Evolutionary conservation across 169 alveolate species (phyloP).

Genomic region (Cryptosporidium bovis): DNA sequence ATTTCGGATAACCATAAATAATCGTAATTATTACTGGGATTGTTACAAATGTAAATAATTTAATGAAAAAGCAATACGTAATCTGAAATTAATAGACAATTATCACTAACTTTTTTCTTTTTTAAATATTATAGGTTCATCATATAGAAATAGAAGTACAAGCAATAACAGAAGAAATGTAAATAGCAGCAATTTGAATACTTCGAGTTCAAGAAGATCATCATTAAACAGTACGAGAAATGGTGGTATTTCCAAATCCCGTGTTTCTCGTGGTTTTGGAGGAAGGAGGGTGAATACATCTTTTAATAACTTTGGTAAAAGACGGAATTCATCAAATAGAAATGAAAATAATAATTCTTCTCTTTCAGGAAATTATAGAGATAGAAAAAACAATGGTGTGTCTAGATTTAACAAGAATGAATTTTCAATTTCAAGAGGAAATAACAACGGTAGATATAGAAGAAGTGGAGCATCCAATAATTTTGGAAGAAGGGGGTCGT

Average conservation of each 20-base stretch:
- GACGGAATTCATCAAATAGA: slow-evolving; percentile 3
- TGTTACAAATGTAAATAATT: slow-evolving; percentile 3
- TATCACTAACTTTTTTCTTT: slow-evolving; percentile 12
- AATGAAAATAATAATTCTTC: slow-evolving; percentile 1
- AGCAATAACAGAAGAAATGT: slow-evolving; percentile 16
- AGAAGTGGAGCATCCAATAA: slow-evolving; percentile 31
- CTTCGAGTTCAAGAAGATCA: slow-evolving; percentile 6
- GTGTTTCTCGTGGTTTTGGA: slow-evolving; percentile 23
- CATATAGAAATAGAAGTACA: background rate
- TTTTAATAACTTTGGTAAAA: background rate
- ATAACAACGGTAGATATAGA: slow-evolving; percentile 6
- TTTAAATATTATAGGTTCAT: slow-evolving; percentile 38
- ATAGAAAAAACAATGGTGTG: background rate
- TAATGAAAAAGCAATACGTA: slow-evolving; percentile 6
- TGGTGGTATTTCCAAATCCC: background rate
- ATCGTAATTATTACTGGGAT: background rate
- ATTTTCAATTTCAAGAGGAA: slow-evolving; percentile 17
- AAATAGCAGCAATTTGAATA: background rate
- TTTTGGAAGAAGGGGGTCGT: slow-evolving; percentile 14
- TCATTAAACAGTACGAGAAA: background rate
- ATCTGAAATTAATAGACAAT: background rate
- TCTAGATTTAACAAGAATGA: background rate
- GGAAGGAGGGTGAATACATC: slow-evolving; percentile 49
- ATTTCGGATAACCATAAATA: background rate
- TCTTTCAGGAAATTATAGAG: background rate